Evolutionary conservation across 2,329 filamentous ascomycete genomes (phyloP).

Genomic region (Reticulascus tulasneorum): DNA sequence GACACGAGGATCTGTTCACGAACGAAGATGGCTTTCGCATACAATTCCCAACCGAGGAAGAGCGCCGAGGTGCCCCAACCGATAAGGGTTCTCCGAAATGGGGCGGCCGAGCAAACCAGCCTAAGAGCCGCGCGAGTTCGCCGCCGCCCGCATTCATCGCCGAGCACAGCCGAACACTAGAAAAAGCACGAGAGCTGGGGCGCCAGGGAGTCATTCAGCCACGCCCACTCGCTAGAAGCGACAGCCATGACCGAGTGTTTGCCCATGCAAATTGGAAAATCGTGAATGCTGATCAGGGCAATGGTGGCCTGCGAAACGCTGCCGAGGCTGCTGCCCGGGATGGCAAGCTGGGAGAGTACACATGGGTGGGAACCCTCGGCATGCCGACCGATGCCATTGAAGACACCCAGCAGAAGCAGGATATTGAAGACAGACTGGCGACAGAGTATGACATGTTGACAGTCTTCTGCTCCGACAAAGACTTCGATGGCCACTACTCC

Average conservation of each 20-base stretch:
- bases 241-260: constrained; percentile 66
- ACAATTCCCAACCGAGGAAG: constrained; percentile 45
- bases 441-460: constrained; percentile 78
- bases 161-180: constrained; percentile 56
- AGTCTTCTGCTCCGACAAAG: constrained; percentile 83
- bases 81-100: constrained; percentile 75
- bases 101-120: constrained; percentile 74
- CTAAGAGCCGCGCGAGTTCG: constrained; percentile 68
- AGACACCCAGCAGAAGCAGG: constrained; percentile 68
- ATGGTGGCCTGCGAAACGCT: constrained; percentile 87
- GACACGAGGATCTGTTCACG: constrained; percentile 44
- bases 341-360: constrained; percentile 67
- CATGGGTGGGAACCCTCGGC: constrained; percentile 89
- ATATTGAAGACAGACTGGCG: constrained; percentile 77
- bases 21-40: constrained; percentile 57
- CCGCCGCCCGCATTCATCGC: constrained; percentile 74
- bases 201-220: constrained; percentile 57
- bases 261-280: constrained; percentile 79
- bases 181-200: constrained; percentile 55
- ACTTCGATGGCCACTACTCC: constrained; percentile 90
- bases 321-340: constrained; percentile 72
- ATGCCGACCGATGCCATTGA: constrained; percentile 88
- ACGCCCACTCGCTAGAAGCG: constrained; percentile 46
- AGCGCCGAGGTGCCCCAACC: constrained; percentile 58
- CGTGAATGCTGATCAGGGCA: constrained; percentile 82